Base-by-base conservation (phyloP, 2,329 filamentous ascomycete genomes). In the Aspergillus pseudoterreus region DNA sequence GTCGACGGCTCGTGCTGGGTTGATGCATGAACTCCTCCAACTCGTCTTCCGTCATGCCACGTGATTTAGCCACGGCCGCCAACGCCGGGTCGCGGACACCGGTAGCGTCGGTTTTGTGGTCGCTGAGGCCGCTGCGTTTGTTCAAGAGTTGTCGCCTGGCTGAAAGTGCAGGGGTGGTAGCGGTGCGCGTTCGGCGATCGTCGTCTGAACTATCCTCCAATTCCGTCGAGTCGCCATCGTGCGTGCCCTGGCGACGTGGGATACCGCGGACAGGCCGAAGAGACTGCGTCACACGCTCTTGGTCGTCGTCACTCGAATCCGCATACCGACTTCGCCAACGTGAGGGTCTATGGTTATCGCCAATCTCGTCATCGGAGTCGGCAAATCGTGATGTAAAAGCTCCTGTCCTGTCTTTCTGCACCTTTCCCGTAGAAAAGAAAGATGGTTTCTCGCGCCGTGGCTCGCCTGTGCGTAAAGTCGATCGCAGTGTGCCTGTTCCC, bases 251-350 rank as follows among this genome's bases (percentile, higher is more conserved):
- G n/a, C 69, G 82, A 45, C 75, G 79, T 12, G 77, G 84, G 52
- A 82, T 87, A 41, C 81, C 82, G 52, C 80, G 77, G 2, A 85
- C 83, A 43, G 79, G 83, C 19, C 74, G 73, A 27, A 77, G 71
- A 57, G 60, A 70, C 42, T 62, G 72, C 15, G 45, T 48, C 14
- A 43, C 51, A 24, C 67, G 71, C 12, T 76, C 75, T 15, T 30
- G 71, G 11, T 88, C 85, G 50, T 90, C 86, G 63, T 90, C 86
- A 62, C 87, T 90, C 1, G 87, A 90, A 61, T 90, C 85, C 1
- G 76, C 82, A 60, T 90, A 87, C 1, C 86, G 83, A 61, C 82
- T 85, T 30, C 65, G 70, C 62, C 80, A 82, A 4, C 39, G 15
- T 10, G 63, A 60, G 15, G 56, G 61, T 14, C 6, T 21, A 6